Base-by-base conservation (phyloP, 2,329 filamentous ascomycete genomes). In the Helminthosporium solani region DNA sequence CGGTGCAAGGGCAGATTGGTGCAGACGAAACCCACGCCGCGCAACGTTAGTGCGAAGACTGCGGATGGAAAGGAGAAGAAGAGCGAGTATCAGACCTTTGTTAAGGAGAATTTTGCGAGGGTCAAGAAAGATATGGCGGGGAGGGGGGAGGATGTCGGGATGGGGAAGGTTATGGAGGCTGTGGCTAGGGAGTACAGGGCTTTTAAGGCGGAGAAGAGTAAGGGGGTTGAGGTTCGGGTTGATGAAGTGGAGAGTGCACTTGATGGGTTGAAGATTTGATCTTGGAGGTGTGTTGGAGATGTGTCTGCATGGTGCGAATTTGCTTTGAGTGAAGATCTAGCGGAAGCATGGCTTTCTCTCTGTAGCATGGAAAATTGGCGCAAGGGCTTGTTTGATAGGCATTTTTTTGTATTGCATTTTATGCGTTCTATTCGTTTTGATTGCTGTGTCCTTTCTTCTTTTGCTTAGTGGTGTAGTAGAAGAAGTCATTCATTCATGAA, bases 1-100 rank as follows among this genome's bases (percentile, higher is more conserved):
- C 73, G 67, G n/a, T 97, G 92, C 67, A 86, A 84, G 62, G 68
- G 70, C 0, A 62, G 69, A 40, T 70, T 99, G 53, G 74, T 82
- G 58, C 94, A 97, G 77, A 85, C 85, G 7, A 90, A 88, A 67
- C 92, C 92, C 0, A 79, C 80, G 31, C 90, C 90, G 0, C 76
- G 87, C 73, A 70, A 40, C 33, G 60, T 40, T 1, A 54, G 34
- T 1, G 49, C 47, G 36, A 31, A 48, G 39, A 46, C 45, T 21
- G 46, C 38, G 16, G 53, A 49, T 4, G 59, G 49, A 1, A 55
- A 58, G 63, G 47, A 30, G 3, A 47, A 31, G 7, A 54, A 47
- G 34, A 51, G 63, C 30, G 78, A 78, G 46, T 84, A 83, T 68
- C 79, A 83, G 53, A 53, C 69, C 2, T 84, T 80, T 61, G 74